Percentiles rank a stretch among this genome's conserved stretches.
Evolutionary conservation across 2,329 filamentous ascomycete genomes (phyloP).

Genomic region (Chaetomium globosum): DNA sequence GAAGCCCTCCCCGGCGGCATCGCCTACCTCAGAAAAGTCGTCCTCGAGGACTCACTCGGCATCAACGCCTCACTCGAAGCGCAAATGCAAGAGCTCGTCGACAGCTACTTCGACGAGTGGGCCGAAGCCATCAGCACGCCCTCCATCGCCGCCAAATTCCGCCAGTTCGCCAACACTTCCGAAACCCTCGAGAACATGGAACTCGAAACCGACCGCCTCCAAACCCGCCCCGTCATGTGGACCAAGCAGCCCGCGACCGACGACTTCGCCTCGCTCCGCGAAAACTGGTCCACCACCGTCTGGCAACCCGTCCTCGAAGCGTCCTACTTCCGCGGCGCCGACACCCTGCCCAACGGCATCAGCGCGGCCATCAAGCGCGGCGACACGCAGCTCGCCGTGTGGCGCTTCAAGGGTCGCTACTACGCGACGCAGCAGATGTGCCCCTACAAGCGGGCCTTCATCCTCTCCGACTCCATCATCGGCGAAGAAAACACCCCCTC

Average conservation of each 20-base stretch:
- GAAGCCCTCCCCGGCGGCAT: constrained; percentile 83
- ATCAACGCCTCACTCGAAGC: constrained; percentile 81
- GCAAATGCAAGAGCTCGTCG: constrained; percentile 85
- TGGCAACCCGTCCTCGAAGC: constrained; percentile 82
- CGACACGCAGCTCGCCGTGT: constrained; percentile 85
- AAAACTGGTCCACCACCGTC: constrained; percentile 64
- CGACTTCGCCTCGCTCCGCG: constrained; percentile 69
- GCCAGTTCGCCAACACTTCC: constrained; percentile 80
- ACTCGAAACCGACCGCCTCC: constrained; percentile 69
- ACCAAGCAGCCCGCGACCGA: constrained; percentile 63
- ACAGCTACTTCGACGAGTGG: constrained; percentile 89
- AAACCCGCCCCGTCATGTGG: constrained; percentile 77
- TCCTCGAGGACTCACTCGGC: constrained; percentile 82
- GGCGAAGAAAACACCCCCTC: constrained; percentile 59
- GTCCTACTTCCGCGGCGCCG: constrained; percentile 65
- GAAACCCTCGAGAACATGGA: constrained; percentile 73
- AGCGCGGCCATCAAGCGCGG: constrained; percentile 80
- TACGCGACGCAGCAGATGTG: constrained; percentile 95
- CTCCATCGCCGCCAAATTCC: constrained; percentile 68
- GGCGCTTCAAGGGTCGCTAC: constrained; percentile 77
- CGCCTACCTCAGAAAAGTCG: constrained; percentile 77
- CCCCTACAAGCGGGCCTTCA: constrained; percentile 86
- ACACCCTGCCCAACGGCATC: constrained; percentile 69
- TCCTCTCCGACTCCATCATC: constrained; percentile 82
- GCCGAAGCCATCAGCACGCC: constrained; percentile 76